Base-by-base conservation (phyloP, 2,329 filamentous ascomycete species). In the Corynespora cassiicola region DNA sequence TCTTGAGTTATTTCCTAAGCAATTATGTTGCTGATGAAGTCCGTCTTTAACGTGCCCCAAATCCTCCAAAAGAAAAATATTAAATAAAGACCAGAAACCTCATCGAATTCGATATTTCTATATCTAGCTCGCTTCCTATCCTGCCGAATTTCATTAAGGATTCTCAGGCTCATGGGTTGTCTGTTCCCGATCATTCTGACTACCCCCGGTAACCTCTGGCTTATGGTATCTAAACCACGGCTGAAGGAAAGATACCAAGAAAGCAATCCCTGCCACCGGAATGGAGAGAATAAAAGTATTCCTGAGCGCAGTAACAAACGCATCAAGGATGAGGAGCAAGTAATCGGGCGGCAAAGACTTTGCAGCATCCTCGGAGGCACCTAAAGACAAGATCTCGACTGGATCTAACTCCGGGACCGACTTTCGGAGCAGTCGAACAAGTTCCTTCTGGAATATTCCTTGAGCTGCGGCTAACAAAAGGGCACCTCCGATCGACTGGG, bases 181-280 rank as follows among this genome's bases (percentile, higher is more conserved):
- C n/a, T n/a, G n/a, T n/a, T n/a, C n/a, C n/a, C n/a, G n/a, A n/a
- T n/a, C n/a, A n/a, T n/a, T n/a, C n/a, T n/a, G n/a, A n/a, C n/a
- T n/a, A n/a, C n/a, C n/a, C n/a, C n/a, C n/a, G n/a, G n/a, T n/a
- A n/a, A n/a, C n/a, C n/a, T n/a, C n/a, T n/a, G n/a, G n/a, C n/a
- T 24, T 24, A n/a, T 24, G 22, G n/a, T 24, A 24, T 24, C 22
- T 24, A n/a, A 24, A 24, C 22, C 22, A n/a, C 7, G 22, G 22
- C n/a, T 24, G 22, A n/a, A 24, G n/a, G 7, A 24, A 24, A 8
- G 22, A 24, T n/a, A 24, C 22, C 22, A 24, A 24, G n/a, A 24
- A 24, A n/a, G 22, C 22, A 24, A 24, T n/a, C 22, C 22, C 22
- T 24, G 22, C 7, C 8, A 24, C 22, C 8, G 22, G 8, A 24